Evolutionary conservation across 345 rosid genomes (phyloP), one percentile per base, ranked within the genome.

Genomic region (Camelina sativa): DNA sequence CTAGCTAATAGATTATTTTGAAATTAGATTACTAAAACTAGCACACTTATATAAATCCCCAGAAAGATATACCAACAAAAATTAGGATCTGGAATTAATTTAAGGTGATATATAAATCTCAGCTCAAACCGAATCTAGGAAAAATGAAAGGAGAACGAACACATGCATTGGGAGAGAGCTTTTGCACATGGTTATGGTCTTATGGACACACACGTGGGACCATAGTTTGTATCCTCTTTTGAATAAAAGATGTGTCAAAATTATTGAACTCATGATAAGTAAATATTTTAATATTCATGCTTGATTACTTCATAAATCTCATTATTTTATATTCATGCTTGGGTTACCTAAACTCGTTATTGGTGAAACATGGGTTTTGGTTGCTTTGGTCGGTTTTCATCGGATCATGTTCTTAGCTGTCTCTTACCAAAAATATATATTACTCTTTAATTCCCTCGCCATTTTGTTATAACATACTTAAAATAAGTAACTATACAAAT

Each of bases 161-260:
- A 71, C 72, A 77, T 71, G 76, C 62, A 30, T 30, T 12, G 52
- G 1, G 32, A 58, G 32, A 58, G 55, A 47, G 54, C 61, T 43
- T 76, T 65, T 40, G 72, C 76, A 77, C 76, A 77, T 77, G 80
- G 48, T 58, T 58, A 58, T 48, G 71, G 54, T 37, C 76, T 58
- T 58, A 58, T 48, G 71, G 54, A 47, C 76, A 70, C 66, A 77
- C 67, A 50, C 76, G 67, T 57, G 76, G 76, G 72, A 35, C 4
- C 80, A 48, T 4, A 35, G 52, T 64, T 56, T 19, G 32, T 30
- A 34, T 61, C 64, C 4, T 32, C 22, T 54, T 12, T 53, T 41
- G 3, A 3, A 35, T 16, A 8, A 25, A 28, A 47, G 16, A 51
- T 41, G 32, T n/a, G 15, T 35, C 62, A 48, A 63, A 63, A 57